These are phyloP conservation scores for Lepraria neglecta DNA, from an alignment of 495 filamentous ascomycete species.

Conservation along the genomic window DNA sequence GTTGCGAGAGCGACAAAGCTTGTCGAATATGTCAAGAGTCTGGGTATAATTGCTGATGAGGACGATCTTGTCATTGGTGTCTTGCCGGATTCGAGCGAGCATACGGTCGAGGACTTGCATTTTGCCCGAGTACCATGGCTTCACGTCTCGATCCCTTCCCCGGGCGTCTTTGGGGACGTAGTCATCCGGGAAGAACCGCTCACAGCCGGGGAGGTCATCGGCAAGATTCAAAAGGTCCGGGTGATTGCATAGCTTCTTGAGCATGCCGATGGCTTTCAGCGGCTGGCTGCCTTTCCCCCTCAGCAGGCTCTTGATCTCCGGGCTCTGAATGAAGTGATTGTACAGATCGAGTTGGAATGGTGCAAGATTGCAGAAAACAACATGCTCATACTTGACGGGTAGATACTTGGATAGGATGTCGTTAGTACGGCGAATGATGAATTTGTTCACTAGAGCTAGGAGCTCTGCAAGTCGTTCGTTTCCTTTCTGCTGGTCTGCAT, in stretches of 20 bases:
- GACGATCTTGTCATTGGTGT: conserved; percentile 99
- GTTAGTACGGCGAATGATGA: conserved; percentile 97
- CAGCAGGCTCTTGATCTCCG: conserved; percentile 86
- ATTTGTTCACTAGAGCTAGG: conserved; percentile 84
- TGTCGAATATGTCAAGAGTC: conserved; percentile 92
- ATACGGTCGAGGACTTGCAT: conserved; percentile 98
- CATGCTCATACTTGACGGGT: conserved; percentile 98
- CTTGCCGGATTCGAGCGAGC: conserved; percentile 90
- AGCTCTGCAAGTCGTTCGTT: conserved; percentile 80
- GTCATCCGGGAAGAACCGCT: conserved; percentile 76
- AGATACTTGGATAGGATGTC: conserved; percentile 98
- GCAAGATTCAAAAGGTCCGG: conserved; percentile 85
- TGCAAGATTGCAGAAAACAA: conserved; percentile 97
- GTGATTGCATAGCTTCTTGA: conserved; percentile 99
- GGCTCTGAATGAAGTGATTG: conserved; percentile 93
- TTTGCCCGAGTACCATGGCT: conserved; percentile 95
- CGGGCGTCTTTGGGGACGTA: conserved; percentile 81
- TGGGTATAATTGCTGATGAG: conserved; percentile 98
- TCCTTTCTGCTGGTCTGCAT: conserved; percentile 73
- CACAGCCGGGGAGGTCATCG: conserved; percentile 79
- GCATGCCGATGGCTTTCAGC: conserved; percentile 87
- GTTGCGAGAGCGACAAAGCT: conserved; percentile 72
- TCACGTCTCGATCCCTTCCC: conserved; percentile 85
- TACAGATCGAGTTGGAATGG: conserved; percentile 91
- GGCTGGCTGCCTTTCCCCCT: conserved; percentile 94